Base-by-base conservation (phyloP, 2,329 filamentous ascomycete species). In the Pseudocercospora fuligena region DNA sequence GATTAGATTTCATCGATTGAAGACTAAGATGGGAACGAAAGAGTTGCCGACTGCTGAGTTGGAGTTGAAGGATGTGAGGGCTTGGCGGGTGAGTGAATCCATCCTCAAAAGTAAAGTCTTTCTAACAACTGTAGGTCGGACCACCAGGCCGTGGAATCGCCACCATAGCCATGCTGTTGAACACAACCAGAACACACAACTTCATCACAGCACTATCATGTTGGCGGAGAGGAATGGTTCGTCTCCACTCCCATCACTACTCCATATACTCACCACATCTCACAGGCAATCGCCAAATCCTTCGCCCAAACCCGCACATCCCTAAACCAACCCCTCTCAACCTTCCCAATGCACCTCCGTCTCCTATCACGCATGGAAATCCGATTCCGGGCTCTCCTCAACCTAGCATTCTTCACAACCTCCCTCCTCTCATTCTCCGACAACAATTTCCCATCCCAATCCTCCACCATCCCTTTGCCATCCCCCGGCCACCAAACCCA, bases 31-130 rank as follows among this genome's bases (percentile, higher is more conserved):
- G 5, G 91, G 90, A 27, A 93, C 90, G 0, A 87, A 86, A 59
- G 83, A 88, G 0, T 81, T 93, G 0, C 90, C 91, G 0, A 93
- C 91, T 0, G 91, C 90, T 0, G 90, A 93, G 76, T 83, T 93
- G 0, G 89, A 90, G 67, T 82, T 81, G 19, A 56, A 74, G 64
- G 67, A 73, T 36, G 73, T 74, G 1, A 74, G 78, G 40, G 79
- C 72, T 77, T 60, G 89, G 82, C 81, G 92, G 9, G 51, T 29
- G 16, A 54, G 25, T 54, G 51, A 31, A 54, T 31, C 6, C 12
- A 14, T 27, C n/a, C n/a, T n/a, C n/a, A n/a, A n/a, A n/a, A n/a
- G n/a, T n/a, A n/a, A n/a, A n/a, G n/a, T n/a, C n/a, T n/a, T n/a
- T n/a, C 16, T 51, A 16, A 51, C 16, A 5, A 29, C 8, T 6